Conservation (phyloP, 2,329 filamentous ascomycete species). For the Colletotrichum melonis region DNA sequence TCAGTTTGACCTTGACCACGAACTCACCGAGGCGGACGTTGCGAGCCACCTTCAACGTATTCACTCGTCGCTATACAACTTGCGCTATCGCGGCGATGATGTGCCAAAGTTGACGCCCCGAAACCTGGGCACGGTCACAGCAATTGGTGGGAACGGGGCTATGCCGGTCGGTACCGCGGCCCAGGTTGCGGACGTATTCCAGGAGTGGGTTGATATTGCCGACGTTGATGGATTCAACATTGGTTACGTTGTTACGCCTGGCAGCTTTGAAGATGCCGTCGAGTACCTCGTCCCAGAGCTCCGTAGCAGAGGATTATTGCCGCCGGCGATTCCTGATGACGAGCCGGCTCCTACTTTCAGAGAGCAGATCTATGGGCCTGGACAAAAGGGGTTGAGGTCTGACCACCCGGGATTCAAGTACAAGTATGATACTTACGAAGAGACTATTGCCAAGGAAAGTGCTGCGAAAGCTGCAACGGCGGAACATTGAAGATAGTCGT, state of each 20-base stretch:
- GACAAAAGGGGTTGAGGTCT: conserved; percentile 15
- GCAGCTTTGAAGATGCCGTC: conserved; percentile 47
- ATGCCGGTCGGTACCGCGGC: conserved; percentile 50
- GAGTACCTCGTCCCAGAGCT: conserved; percentile 45
- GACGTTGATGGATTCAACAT: conserved; percentile 55
- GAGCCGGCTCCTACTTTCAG: conserved; percentile 3
- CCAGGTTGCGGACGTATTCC: conserved; percentile 56
- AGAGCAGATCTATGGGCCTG: conserved; percentile 17
- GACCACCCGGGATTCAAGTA: conserved; percentile 22
- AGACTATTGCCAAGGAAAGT: conserved; percentile 8
- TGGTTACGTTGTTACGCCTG: conserved; percentile 55
- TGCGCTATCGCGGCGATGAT: conserved; percentile 59
- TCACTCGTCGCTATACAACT: conserved; percentile 58
- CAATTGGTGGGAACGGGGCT: conserved; percentile 52
- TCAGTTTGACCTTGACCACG: conserved; percentile 66
- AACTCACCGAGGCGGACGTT: conserved; percentile 63
- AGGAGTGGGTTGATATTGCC: conserved; percentile 55
- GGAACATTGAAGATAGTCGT: not conserved
- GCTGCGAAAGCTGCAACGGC: not conserved
- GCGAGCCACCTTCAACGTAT: conserved; percentile 64
- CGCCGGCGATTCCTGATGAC: not conserved
- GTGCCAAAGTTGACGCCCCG: conserved; percentile 55
- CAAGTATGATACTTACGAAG: conserved; percentile 19
- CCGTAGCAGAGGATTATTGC: conserved; percentile 38
- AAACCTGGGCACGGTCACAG: conserved; percentile 51